Evolutionary conservation across 352 stramenopile species (phyloP), one percentile per base, ranked within the genome.

Genomic region (Elongisporangium undulatum): DNA sequence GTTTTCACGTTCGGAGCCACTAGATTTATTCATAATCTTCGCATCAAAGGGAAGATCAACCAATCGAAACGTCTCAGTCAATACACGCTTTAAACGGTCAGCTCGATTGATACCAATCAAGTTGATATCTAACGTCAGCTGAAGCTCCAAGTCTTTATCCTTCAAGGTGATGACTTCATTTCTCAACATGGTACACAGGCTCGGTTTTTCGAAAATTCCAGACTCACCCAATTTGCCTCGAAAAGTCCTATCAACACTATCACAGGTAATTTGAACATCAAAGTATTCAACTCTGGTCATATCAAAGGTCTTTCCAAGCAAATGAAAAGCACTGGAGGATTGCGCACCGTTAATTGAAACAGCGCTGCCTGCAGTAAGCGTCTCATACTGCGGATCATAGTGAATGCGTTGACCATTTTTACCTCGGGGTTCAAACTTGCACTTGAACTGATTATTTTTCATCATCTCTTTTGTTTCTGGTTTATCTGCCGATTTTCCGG

Each of bases 61-160:
- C n/a, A 87, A 59, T 2, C 74, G 75, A 49, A 89, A 89, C 0
- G 77, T 87, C 49, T 91, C 82, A 0, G 71, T 66, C 4, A 91
- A 69, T 17, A 87, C 64, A 9, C 71, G 71, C 38, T 79, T 71
- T 10, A 89, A 41, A 16, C 79, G 71, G 4, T 87, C 69, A 0
- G 72, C 74, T 20, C 82, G 72, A 56, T 78, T 67, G 20, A 91
- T 75, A 0, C 74, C 82, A 41, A 89, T 63, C 56, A 89, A 59
- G 4, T 69, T 59, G 0, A 85, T 38, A 50, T 82, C 67, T 15
- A 89, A 38, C 0, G 62, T 73, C 38, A 85, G 52, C 1, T 66
- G 63, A 53, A 86, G 19, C 20, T 74, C 67, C 7, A 69, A 68
- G 19, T 81, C 70, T 55, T 67, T 75, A 50, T 87, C 77, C 1